These are phyloP conservation scores for Talaromyces pinophilus DNA, from an alignment of 2,329 filamentous ascomycete genomes.

Conservation along the genomic window DNA sequence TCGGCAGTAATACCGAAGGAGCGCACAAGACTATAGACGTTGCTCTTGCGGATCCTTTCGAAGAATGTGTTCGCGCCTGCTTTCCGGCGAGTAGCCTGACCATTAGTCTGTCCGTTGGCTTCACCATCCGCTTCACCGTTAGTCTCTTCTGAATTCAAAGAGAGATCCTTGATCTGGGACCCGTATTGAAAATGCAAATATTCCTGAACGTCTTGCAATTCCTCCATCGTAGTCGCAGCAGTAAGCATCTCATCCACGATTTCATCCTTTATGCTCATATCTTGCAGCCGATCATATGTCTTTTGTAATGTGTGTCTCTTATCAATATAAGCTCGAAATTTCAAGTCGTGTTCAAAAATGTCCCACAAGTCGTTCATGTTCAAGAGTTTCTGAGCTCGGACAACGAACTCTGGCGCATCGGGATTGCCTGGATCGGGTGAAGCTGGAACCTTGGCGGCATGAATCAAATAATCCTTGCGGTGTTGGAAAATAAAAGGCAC, in stretches of 20 bases:
- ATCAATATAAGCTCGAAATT: conserved; percentile 88
- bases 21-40: conserved; percentile 77
- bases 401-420: conserved; percentile 70
- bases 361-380: conserved; percentile 94
- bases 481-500: conserved; percentile 98
- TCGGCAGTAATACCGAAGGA: conserved; percentile 90
- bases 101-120: conserved; percentile 46
- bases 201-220: conserved; percentile 93
- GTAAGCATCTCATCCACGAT: conserved; percentile 82
- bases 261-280: conserved; percentile 65
- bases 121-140: conserved; percentile 21
- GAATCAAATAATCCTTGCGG: conserved; percentile 94
- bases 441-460: conserved; percentile 70
- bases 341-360: conserved; percentile 90
- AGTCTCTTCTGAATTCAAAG: conserved; percentile 48
- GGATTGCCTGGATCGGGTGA: conserved; percentile 65
- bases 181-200: conserved; percentile 95
- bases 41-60: conserved; percentile 79
- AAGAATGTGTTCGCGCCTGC: conserved; percentile 78
- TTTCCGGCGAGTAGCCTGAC: conserved; percentile 74
- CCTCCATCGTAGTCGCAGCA: conserved; percentile 82
- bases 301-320: conserved; percentile 84
- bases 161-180: conserved; percentile 76
- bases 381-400: conserved; percentile 81
- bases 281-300: conserved; percentile 72